Evolutionary conservation across 228 moss, liverwort and hornwort genomes (phyloP).

Genomic region (Sphagnum magellanicum): DNA sequence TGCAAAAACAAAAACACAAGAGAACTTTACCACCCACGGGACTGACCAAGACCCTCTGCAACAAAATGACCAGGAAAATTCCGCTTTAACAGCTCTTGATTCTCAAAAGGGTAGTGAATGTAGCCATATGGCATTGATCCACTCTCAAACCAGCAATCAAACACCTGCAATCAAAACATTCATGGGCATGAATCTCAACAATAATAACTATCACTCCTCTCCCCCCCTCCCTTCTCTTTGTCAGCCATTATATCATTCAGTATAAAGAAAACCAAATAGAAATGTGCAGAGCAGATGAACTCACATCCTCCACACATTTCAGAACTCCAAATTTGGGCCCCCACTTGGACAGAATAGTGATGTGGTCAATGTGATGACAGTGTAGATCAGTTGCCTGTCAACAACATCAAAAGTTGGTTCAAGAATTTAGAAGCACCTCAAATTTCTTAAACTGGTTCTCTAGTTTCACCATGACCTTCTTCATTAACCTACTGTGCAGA

Average conservation of each 20-base stretch:
- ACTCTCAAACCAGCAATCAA: constrained; percentile 99
- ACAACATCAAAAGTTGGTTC: not conserved
- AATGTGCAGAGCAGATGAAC: constrained; percentile 5
- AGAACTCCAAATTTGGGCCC: constrained; percentile 77
- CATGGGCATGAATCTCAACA: not conserved
- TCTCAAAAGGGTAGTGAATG: constrained; percentile 97
- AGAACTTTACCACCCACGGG: constrained; percentile 78
- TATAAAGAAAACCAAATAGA: too few relatives aligned
- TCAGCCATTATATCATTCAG: too few relatives aligned
- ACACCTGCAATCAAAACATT: constrained; percentile 42
- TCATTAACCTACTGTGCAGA: too few relatives aligned
- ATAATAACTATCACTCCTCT: too few relatives aligned
- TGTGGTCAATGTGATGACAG: constrained; percentile 83
- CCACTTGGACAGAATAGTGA: constrained; percentile 82
- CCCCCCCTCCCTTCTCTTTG: too few relatives aligned
- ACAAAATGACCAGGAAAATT: constrained; percentile 98
- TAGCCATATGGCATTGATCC: constrained; percentile 98
- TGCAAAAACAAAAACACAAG: too few relatives aligned
- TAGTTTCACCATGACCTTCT: too few relatives aligned
- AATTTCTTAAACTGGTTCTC: too few relatives aligned
- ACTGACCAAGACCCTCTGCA: constrained; percentile 96
- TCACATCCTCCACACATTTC: constrained; percentile 90
- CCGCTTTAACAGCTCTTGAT: constrained; percentile 73
- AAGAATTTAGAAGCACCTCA: too few relatives aligned
- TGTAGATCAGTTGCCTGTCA: constrained; percentile 83